Evolutionary conservation across 345 rosid genomes (phyloP).

Genomic region (Hibiscus syriacus): DNA sequence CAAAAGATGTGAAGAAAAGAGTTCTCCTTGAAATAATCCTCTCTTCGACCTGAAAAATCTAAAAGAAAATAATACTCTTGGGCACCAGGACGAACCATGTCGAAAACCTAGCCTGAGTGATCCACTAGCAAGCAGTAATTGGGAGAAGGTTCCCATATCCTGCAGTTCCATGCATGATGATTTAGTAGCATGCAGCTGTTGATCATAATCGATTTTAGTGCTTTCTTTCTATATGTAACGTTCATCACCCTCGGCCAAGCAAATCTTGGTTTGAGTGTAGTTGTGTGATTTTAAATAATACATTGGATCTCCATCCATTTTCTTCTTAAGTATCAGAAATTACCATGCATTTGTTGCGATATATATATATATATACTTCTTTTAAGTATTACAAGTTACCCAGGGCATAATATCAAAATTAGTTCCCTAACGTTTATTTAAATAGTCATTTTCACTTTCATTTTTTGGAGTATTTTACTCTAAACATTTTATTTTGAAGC

Average conservation of each 20-base stretch:
- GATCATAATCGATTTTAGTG: not conserved
- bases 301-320: not conserved
- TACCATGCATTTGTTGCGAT: not conserved
- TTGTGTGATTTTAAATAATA: not conserved
- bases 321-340: not conserved
- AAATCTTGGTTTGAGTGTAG: not conserved
- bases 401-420: no score
- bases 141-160: slow-evolving; percentile 6
- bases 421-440: no score
- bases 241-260: not conserved
- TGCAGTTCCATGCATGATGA: not conserved
- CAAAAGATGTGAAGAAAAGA: no score
- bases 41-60: no score
- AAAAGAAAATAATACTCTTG: slow-evolving; percentile 62
- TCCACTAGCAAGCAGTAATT: slow-evolving; percentile 4
- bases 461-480: no score
- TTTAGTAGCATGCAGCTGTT: not conserved
- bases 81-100: slow-evolving; percentile 41
- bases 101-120: slow-evolving; percentile 31
- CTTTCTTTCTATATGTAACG: not conserved
- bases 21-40: no score
- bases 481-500: no score
- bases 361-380: no score
- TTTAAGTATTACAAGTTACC: no score
- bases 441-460: no score